Evolutionary conservation across 257 asterid species (phyloP).

Genomic region (Nicotiana tomentosiformis): DNA sequence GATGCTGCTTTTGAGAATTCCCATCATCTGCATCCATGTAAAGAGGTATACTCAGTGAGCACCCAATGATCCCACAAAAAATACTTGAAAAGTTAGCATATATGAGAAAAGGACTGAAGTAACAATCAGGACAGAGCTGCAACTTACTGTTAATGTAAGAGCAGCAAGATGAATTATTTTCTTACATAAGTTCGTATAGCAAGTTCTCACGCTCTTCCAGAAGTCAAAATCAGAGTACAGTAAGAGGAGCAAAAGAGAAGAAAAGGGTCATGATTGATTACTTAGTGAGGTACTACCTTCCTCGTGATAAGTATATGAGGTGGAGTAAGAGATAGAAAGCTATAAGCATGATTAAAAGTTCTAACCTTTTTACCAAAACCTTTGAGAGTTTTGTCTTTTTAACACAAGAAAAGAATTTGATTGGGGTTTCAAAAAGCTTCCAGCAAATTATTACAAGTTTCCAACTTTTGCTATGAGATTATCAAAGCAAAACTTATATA

Average conservation of each 20-base stretch:
- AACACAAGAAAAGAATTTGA: neutral
- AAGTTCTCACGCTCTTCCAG: neutral
- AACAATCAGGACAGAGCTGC: neutral
- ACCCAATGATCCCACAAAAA: neutral
- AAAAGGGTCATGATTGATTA: neutral
- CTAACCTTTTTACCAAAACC: neutral
- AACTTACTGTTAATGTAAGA: neutral
- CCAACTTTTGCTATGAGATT: constrained; percentile 2
- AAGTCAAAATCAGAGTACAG: neutral
- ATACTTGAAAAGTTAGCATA: neutral
- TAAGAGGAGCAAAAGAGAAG: neutral
- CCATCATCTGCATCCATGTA: constrained; percentile 47
- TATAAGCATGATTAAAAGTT: neutral
- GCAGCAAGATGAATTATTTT: neutral
- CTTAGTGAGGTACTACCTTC: neutral
- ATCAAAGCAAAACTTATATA: neutral
- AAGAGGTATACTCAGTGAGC: neutral
- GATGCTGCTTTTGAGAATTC: constrained; percentile 70
- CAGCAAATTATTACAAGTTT: neutral
- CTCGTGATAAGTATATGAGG: neutral
- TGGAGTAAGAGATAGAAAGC: neutral
- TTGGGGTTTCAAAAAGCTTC: neutral
- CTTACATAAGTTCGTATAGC: neutral
- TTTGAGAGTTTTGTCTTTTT: neutral
- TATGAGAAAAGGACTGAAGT: constrained; percentile 8